A percentile compares a stretch with the other conserved stretches of the same genome.
phyloP scores from a whole-genome alignment of 2,329 filamentous ascomycete genomes.

The Ascochyta lentis region DNA sequence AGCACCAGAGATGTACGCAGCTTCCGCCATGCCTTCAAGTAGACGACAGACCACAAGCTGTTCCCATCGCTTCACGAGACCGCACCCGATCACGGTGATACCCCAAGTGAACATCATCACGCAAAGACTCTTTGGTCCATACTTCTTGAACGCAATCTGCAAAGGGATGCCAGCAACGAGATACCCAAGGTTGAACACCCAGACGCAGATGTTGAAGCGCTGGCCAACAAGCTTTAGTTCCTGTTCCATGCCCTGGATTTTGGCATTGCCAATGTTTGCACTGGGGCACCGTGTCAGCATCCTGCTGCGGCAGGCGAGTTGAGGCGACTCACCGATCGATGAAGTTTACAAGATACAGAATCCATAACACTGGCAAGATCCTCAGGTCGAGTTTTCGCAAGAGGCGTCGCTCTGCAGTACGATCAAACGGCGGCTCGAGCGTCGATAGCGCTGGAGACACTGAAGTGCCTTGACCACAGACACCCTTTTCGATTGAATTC shows the following conservation, averaged over 20 bases:
- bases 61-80: slow-evolving; percentile 36
- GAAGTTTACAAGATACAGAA: slow-evolving; percentile 44
- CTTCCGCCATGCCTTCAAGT: slow-evolving; percentile 41
- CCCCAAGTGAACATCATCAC: slow-evolving; percentile 47
- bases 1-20: slow-evolving; percentile 38
- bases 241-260: slow-evolving; percentile 46
- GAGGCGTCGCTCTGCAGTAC: slow-evolving; percentile 32
- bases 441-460: slow-evolving; percentile 17
- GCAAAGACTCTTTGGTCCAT: slow-evolving; percentile 41
- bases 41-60: slow-evolving; percentile 39
- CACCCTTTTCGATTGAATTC: slow-evolving; percentile 19
- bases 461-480: slow-evolving; percentile 3
- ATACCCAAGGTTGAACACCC: slow-evolving; percentile 50
- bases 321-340: slow-evolving; percentile 33
- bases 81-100: slow-evolving; percentile 43
- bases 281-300: slow-evolving; percentile 8
- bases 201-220: slow-evolving; percentile 47
- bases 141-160: slow-evolving; percentile 44
- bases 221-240: slow-evolving; percentile 45
- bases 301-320: background rate
- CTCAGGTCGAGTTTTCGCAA: slow-evolving; percentile 41
- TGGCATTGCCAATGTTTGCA: slow-evolving; percentile 44
- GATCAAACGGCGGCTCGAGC: slow-evolving; percentile 27
- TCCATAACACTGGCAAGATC: slow-evolving; percentile 41
- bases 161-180: slow-evolving; percentile 45